phyloP scores from a whole-genome alignment of 2,329 filamentous ascomycete species.

The Teratosphaeria gauchensis region DNA sequence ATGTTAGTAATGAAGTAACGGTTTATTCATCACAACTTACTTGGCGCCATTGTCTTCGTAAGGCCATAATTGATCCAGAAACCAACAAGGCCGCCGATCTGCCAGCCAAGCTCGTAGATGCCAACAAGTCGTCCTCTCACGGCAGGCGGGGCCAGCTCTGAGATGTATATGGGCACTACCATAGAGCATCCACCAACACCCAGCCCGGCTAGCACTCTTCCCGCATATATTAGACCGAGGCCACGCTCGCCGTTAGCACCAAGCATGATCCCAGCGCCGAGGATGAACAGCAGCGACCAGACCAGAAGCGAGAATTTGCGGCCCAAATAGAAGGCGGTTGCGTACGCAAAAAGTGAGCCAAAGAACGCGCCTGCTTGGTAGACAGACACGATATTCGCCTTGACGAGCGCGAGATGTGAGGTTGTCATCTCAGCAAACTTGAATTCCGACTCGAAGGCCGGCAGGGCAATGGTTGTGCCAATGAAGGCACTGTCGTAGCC shows the following conservation, averaged over 20 bases:
- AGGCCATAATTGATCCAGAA: conserved; percentile 32
- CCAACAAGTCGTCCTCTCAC: conserved; percentile 51
- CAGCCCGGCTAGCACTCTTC: conserved; percentile 49
- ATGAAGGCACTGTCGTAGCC: conserved; percentile 51
- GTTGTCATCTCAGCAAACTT: conserved; percentile 44
- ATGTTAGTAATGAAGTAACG: neutral
- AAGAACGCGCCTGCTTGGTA: conserved; percentile 75
- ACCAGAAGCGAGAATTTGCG: conserved; percentile 54
- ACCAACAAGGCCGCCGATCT: conserved; percentile 41
- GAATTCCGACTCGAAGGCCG: conserved; percentile 62
- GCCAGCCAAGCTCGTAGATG: conserved; percentile 48
- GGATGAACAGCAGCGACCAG: conserved; percentile 54
- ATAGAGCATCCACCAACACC: conserved; percentile 48
- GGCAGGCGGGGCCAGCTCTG: conserved; percentile 48
- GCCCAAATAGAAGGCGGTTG: conserved; percentile 56
- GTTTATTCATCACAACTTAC: conserved; percentile 1
- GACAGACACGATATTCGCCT: conserved; percentile 68
- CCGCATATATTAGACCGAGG: conserved; percentile 51
- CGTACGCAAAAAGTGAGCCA: conserved; percentile 61
- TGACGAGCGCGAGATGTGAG: conserved; percentile 47
- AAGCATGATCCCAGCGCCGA: conserved; percentile 65
- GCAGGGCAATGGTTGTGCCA: conserved; percentile 62
- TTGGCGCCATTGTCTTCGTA: conserved; percentile 32
- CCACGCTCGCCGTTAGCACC: conserved; percentile 53
- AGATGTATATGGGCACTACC: conserved; percentile 51